Conservation (phyloP, 805 yeast genomes). For the Barnettozyma siamensis region DNA sequence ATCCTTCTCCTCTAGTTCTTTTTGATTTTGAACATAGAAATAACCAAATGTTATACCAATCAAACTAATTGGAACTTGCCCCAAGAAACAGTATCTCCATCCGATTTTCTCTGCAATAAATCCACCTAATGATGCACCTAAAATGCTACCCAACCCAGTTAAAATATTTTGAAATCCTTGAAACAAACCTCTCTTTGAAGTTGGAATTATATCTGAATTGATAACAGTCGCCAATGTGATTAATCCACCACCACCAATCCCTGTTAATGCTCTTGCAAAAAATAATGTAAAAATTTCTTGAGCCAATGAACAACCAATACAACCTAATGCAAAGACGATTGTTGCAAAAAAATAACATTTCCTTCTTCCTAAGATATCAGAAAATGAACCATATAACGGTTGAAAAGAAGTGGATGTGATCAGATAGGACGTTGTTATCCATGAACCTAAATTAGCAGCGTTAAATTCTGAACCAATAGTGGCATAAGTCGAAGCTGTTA, state of each 20-base stretch:
- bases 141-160: constrained; percentile 31
- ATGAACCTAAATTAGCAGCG: constrained; percentile 31
- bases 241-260: constrained; percentile 39
- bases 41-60: constrained; percentile 26
- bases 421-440: constrained; percentile 38
- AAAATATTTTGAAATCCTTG: constrained; percentile 36
- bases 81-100: constrained; percentile 36
- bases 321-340: constrained; percentile 29
- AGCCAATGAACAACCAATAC: constrained; percentile 32
- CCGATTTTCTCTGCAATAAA: constrained; percentile 30
- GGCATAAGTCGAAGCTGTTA: constrained; percentile 44
- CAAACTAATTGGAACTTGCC: constrained; percentile 31
- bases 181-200: constrained; percentile 33
- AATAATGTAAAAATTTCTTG: constrained; percentile 26
- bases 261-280: constrained; percentile 33
- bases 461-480: constrained; percentile 38
- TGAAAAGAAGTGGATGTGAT: constrained; percentile 37
- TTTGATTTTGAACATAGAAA: constrained; percentile 27
- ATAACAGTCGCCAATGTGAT: constrained; percentile 33
- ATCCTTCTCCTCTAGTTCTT: constrained; percentile 16
- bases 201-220: constrained; percentile 33
- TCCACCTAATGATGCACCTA: constrained; percentile 37
- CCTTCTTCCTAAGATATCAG: constrained; percentile 35
- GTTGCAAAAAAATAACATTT: constrained; percentile 32
- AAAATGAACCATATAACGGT: constrained; percentile 36